phyloP scores from a whole-genome alignment of 2,329 filamentous ascomycete genomes.

The Coniochaeta sp. region DNA sequence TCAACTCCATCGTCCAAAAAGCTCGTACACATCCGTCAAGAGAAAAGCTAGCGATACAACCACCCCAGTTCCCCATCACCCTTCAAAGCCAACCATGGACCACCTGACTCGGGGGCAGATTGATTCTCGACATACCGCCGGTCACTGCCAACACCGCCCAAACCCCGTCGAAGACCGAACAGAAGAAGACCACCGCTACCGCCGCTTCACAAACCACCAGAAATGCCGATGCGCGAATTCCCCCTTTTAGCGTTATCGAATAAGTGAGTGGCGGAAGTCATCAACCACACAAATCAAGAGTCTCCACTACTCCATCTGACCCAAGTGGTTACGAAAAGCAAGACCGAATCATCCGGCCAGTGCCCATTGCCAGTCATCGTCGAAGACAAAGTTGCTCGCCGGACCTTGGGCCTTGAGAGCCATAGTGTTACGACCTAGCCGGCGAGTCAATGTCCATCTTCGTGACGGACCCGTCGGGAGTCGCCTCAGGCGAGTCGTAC shows the following conservation, averaged over 20 bases:
- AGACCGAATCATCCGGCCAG: neutral
- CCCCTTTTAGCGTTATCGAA: neutral
- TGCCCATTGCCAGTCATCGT: neutral
- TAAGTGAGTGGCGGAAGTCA: neutral
- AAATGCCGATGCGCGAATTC: neutral
- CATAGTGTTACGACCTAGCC: neutral
- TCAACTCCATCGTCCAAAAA: neutral
- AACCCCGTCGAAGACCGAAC: neutral
- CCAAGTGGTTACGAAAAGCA: neutral
- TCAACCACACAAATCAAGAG: neutral
- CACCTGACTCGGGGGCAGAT: neutral
- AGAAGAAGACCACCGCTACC: neutral
- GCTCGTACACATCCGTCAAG: neutral
- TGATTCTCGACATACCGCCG: neutral
- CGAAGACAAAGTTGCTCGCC: neutral
- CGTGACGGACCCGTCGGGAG: constrained; percentile 3
- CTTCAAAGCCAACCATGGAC: neutral
- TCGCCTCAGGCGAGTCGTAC: constrained; percentile 19
- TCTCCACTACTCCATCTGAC: neutral
- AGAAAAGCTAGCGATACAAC: neutral
- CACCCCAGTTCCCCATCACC: neutral
- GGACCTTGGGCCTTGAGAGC: neutral
- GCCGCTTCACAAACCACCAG: neutral
- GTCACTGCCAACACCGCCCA: neutral
- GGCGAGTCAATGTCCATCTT: constrained; percentile 8